Percentiles rank a stretch among this genome's conserved stretches.
Conservation (phyloP, 2,329 filamentous ascomycete genomes). For the Aaosphaeria pasadenensis region DNA sequence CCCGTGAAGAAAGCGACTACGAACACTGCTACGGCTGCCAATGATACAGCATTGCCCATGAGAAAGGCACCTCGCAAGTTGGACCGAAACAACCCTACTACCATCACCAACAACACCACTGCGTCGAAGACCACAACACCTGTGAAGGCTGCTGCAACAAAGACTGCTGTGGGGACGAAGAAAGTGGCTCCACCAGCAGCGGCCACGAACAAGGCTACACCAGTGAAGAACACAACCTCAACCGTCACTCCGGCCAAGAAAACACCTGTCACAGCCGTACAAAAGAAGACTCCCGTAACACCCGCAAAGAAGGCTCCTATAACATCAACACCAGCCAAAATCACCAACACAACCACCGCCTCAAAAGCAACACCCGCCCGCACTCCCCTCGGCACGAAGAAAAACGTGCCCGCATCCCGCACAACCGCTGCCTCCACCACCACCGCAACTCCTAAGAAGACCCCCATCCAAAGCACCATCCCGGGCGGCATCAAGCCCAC, state of each 20-base stretch:
- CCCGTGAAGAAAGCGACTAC: constrained; percentile 20
- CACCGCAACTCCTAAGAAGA: constrained; percentile 21
- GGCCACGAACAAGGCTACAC: constrained; percentile 1
- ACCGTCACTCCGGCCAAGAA: constrained; percentile 15
- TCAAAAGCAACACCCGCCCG: constrained; percentile 7
- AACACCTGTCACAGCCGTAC: constrained; percentile 15
- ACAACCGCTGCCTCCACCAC: constrained; percentile 1
- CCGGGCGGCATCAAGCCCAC: constrained; percentile 23
- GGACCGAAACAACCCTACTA: background rate
- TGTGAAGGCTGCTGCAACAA: background rate
- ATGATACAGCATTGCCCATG: background rate
- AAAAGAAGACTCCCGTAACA: constrained; percentile 12
- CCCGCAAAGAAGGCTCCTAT: constrained; percentile 6
- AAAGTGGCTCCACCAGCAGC: background rate
- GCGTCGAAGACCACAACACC: constrained; percentile 8
- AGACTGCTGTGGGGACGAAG: background rate
- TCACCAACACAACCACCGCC: background rate
- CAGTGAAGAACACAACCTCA: constrained; percentile 13
- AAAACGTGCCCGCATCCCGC: constrained; percentile 11
- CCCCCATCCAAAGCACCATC: constrained; percentile 15
- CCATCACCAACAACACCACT: constrained; percentile 5
- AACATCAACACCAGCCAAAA: constrained; percentile 7
- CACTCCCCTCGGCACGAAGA: constrained; percentile 17
- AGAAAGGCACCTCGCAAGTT: too few species aligned
- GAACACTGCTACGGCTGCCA: background rate